These are phyloP conservation scores for Lipomyces orientalis DNA, from an alignment of 805 yeast species.

Conservation along the genomic window DNA sequence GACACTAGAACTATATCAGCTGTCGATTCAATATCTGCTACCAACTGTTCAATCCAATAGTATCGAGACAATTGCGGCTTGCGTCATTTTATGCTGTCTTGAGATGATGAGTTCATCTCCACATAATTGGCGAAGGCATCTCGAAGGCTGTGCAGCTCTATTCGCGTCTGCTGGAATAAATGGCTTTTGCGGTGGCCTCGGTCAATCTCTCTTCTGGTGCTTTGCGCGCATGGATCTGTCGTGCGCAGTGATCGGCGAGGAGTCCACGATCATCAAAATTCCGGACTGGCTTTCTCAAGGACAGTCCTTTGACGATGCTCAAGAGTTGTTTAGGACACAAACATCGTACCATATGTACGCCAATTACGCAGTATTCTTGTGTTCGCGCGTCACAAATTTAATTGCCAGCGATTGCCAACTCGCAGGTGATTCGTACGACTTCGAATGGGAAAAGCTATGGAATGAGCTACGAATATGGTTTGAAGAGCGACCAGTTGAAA, in stretches of 20 bases:
- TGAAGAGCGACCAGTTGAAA: conserved; percentile 46
- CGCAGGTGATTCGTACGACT: conserved; percentile 41
- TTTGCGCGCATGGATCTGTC: conserved; percentile 53
- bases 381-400: conserved; percentile 49
- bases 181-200: conserved; percentile 48
- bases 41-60: conserved; percentile 29
- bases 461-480: conserved; percentile 51
- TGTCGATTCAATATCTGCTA: conserved; percentile 14
- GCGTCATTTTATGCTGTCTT: conserved; percentile 52
- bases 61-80: conserved; percentile 46
- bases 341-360: conserved; percentile 48
- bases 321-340: conserved; percentile 32
- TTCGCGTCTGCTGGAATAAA: conserved; percentile 49
- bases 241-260: conserved; percentile 49
- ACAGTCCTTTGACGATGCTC: conserved; percentile 3
- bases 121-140: conserved; percentile 50
- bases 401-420: conserved; percentile 41
- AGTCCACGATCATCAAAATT: conserved; percentile 47
- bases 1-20: conserved; percentile 42
- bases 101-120: conserved; percentile 52
- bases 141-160: conserved; percentile 50
- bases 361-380: conserved; percentile 50
- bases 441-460: conserved; percentile 52
- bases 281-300: conserved; percentile 47
- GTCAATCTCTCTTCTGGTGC: conserved; percentile 53